Evolutionary conservation across 2,329 filamentous ascomycete genomes (phyloP).

Genomic region (Colletotrichum sp.): DNA sequence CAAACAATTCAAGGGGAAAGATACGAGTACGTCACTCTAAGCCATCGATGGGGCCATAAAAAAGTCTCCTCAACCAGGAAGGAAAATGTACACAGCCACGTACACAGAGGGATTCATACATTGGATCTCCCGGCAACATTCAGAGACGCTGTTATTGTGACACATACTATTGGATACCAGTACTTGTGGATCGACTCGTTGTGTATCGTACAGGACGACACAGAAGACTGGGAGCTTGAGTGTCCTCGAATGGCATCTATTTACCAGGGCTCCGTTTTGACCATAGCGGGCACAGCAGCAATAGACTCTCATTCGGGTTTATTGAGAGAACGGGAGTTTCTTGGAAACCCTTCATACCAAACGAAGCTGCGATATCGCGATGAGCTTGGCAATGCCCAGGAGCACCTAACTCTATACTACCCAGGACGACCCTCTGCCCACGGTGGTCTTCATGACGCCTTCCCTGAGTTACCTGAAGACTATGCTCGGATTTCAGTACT

Average conservation of each 20-base stretch:
- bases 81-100: neutral
- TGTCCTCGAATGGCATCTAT: neutral
- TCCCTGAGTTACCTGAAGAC: neutral
- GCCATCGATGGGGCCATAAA: neutral
- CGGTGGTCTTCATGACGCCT: neutral
- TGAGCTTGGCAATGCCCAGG: neutral
- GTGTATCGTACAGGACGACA: neutral
- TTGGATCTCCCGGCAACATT: neutral
- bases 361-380: neutral
- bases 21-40: neutral
- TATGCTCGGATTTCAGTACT: neutral
- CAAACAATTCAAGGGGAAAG: neutral
- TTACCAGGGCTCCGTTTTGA: neutral
- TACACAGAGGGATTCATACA: neutral
- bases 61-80: neutral
- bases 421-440: neutral
- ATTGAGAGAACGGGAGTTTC: neutral
- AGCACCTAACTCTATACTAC: neutral
- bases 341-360: neutral
- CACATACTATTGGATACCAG: neutral
- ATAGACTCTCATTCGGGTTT: neutral
- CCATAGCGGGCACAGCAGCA: neutral
- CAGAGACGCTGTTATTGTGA: neutral
- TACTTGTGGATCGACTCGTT: conserved; percentile 6
- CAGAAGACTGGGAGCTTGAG: neutral